These are phyloP conservation scores for Ceratocystis ficicola DNA, from an alignment of 2,329 filamentous ascomycete genomes.

Conservation along the genomic window DNA sequence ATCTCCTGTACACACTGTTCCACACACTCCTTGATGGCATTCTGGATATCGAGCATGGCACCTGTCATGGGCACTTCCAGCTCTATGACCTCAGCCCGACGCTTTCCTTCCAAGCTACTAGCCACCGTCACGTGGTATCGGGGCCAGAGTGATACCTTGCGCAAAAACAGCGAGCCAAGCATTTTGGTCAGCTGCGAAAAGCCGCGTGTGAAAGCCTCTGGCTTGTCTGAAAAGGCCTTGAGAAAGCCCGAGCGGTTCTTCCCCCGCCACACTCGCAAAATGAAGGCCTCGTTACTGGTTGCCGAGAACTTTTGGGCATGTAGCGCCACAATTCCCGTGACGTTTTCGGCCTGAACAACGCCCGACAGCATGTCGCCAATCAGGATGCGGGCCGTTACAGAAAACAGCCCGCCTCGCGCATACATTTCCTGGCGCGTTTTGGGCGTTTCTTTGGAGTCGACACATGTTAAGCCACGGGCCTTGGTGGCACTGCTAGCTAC, in stretches of 20 bases:
- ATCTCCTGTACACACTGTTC: slow-evolving; percentile 89
- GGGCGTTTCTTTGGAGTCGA: slow-evolving; percentile 89
- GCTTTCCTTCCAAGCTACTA: slow-evolving; percentile 75
- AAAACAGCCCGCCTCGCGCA: slow-evolving; percentile 76
- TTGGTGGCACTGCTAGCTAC: slow-evolving; percentile 56
- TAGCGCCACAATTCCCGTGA: slow-evolving; percentile 76
- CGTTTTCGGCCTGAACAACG: slow-evolving; percentile 65
- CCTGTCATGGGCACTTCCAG: slow-evolving; percentile 94
- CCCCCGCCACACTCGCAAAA: slow-evolving; percentile 83
- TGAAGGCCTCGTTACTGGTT: slow-evolving; percentile 88
- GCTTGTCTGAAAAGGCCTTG: slow-evolving; percentile 90
- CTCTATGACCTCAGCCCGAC: slow-evolving; percentile 93
- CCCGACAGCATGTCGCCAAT: slow-evolving; percentile 86
- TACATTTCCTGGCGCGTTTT: slow-evolving; percentile 92
- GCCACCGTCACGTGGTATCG: slow-evolving; percentile 87
- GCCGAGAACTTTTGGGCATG: slow-evolving; percentile 80
- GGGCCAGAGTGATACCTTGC: slow-evolving; percentile 82
- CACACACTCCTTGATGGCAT: slow-evolving; percentile 88
- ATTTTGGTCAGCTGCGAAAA: slow-evolving; percentile 81
- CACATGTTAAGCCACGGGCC: slow-evolving; percentile 73
- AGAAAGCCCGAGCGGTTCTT: slow-evolving; percentile 89
- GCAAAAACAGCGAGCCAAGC: slow-evolving; percentile 83
- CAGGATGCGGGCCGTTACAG: slow-evolving; percentile 87
- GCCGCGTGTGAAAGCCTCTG: slow-evolving; percentile 77
- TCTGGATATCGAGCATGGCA: slow-evolving; percentile 84